Conservation (phyloP, 2,329 filamentous ascomycete genomes). For the Scytalidium lignicola region DNA sequence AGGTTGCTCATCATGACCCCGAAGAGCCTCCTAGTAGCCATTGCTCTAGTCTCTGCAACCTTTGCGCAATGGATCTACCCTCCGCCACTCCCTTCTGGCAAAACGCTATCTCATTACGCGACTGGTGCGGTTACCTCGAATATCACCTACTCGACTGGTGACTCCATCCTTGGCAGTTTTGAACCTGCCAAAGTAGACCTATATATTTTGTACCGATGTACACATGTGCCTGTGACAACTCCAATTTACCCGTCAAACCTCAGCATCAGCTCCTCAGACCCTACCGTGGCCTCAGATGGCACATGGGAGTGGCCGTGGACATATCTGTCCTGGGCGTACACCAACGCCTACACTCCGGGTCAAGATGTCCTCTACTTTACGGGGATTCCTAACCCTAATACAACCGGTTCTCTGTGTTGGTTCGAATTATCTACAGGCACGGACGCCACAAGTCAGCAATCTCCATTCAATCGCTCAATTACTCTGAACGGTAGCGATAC, state of each 20-base stretch:
- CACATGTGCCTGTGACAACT: not conserved
- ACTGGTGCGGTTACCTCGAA: not conserved
- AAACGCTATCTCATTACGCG: not conserved
- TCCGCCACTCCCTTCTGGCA: not conserved
- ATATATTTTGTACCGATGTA: not conserved
- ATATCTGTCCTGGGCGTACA: not conserved
- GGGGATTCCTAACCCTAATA: not conserved
- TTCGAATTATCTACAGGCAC: not conserved
- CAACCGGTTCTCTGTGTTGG: not conserved
- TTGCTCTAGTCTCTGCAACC: not conserved
- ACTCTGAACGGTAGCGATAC: not conserved
- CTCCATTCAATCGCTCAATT: not conserved
- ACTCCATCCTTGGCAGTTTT: not conserved
- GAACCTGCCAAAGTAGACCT: not conserved
- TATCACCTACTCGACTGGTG: not conserved
- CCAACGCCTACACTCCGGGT: not conserved
- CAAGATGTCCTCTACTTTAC: not conserved
- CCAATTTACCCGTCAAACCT: not conserved
- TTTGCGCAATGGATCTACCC: not conserved
- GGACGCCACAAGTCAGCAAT: not conserved
- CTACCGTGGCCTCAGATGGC: not conserved
- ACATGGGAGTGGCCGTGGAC: not conserved
- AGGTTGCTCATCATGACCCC: slow-evolving; percentile 11
- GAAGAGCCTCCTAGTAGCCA: not conserved
- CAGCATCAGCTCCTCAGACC: not conserved